Evolutionary conservation across 495 filamentous ascomycete species (phyloP), one percentile per base, ranked within the genome.

Genomic region (Margaritispora aquatica): DNA sequence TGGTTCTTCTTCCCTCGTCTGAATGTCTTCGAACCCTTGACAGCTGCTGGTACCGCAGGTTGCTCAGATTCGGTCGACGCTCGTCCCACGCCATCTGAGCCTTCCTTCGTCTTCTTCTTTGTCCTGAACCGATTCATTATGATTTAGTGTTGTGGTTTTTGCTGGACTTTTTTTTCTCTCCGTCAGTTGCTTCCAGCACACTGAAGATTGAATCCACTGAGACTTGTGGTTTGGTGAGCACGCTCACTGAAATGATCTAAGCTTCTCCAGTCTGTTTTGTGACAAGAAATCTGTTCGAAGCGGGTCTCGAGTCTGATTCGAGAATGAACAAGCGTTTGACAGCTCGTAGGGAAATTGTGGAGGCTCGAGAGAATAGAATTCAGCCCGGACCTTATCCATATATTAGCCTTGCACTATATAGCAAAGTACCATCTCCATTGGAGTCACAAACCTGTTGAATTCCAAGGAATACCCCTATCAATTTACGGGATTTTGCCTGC

Each of bases 51-150:
- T 31, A 70, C 64, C 62, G 70, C 64, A 3, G 72, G 75, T 36
- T 71, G 76, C 57, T 81, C 80, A 26, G 75, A 77, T 49, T 81
- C 80, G 27, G 77, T 74, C 24, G 77, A 79, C n/a, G 73, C 68
- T 21, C 77, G 66, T 19, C 63, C 74, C 29, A 67, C 60, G 23
- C 73, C 73, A 23, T 77, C 73, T 26, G 73, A 65, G 22, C 80
- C 81, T 31, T 86, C 83, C 76, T 83, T 86, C 27, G 64, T 80
- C 82, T 82, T 87, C 75, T 83, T 88, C 69, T 83, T 81, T 27
- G 79, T 87, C 63, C 87, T 79, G 66, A 90, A 88, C 23, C 85
- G 84, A 75, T 90, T 89, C 88, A 91, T 91, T 57, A 27, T 62
- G 57, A 15, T 41, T 26, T 22, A 34, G 17, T 26, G 26, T 20